Evolutionary conservation across 2,329 filamentous ascomycete genomes (phyloP).

Genomic region (Colletotrichum sp.): DNA sequence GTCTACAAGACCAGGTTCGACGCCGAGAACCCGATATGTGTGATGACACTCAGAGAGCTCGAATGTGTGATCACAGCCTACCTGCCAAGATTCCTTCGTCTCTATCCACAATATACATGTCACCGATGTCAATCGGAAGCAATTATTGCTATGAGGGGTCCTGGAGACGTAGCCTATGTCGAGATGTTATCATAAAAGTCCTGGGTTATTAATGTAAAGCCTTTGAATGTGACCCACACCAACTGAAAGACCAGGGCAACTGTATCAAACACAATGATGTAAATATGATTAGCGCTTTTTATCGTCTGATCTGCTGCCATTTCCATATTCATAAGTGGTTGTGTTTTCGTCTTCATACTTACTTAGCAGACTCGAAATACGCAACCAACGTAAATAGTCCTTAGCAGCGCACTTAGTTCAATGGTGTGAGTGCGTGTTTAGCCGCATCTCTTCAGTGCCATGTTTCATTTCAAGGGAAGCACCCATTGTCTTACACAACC

Average conservation of each 20-base stretch:
- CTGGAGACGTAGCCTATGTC: background rate
- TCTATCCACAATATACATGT: background rate
- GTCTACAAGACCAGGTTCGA: background rate
- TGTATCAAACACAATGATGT: background rate
- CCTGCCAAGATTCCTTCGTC: background rate
- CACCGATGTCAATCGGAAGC: fast-evolving
- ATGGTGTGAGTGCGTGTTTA: background rate
- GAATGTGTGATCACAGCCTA: background rate
- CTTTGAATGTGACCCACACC: background rate
- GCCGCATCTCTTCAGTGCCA: background rate
- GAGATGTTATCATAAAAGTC: background rate
- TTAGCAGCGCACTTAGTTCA: background rate
- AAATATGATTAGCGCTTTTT: background rate
- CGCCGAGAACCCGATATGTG: background rate
- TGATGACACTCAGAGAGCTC: background rate
- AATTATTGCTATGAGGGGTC: background rate
- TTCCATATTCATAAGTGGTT: background rate
- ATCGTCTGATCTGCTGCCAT: background rate
- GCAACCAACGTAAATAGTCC: background rate
- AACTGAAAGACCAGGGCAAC: background rate
- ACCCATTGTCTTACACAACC: background rate
- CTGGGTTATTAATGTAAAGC: background rate
- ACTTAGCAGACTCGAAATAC: background rate
- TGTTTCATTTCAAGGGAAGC: background rate
- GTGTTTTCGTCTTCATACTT: background rate